These are phyloP conservation scores for Aspergillus tanneri DNA, from an alignment of 2,329 filamentous ascomycete species.

Conservation along the genomic window DNA sequence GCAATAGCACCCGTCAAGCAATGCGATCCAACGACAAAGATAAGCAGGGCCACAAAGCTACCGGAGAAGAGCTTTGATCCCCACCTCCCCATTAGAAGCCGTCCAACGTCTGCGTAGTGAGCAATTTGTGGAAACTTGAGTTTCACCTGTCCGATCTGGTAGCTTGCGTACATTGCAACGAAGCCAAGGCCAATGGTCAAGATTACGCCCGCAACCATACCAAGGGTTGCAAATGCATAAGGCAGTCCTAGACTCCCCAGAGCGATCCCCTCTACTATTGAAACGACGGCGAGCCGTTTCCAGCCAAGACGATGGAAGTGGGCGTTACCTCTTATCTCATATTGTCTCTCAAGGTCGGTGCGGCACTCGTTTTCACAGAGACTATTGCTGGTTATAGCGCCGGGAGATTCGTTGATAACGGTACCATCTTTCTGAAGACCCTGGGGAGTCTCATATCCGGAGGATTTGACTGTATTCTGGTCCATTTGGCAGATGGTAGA, in stretches of 20 bases:
- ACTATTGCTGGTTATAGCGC: too few relatives aligned
- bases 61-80: conserved; percentile 47
- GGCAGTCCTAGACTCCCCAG: conserved; percentile 50
- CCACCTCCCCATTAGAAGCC: too few relatives aligned
- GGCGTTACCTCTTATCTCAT: too few relatives aligned
- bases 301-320: conserved; percentile 44
- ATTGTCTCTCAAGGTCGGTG: too few relatives aligned
- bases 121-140: conserved; percentile 40
- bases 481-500: too few relatives aligned
- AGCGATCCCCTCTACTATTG: conserved; percentile 53
- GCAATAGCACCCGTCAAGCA: conserved; percentile 49
- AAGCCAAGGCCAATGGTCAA: conserved; percentile 41
- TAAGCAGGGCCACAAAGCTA: conserved; percentile 41
- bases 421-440: too few relatives aligned
- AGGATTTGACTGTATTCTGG: too few relatives aligned
- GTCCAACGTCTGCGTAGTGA: conserved; percentile 48
- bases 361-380: too few relatives aligned
- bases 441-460: too few relatives aligned
- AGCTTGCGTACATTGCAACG: conserved; percentile 45
- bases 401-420: too few relatives aligned
- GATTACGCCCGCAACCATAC: conserved; percentile 49
- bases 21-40: conserved; percentile 47
- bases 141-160: conserved; percentile 42
- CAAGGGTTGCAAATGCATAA: conserved; percentile 46
- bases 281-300: conserved; percentile 51